These are phyloP conservation scores for Aquilaria malaccensis DNA, from an alignment of 345 rosid species.

Conservation along the genomic window DNA sequence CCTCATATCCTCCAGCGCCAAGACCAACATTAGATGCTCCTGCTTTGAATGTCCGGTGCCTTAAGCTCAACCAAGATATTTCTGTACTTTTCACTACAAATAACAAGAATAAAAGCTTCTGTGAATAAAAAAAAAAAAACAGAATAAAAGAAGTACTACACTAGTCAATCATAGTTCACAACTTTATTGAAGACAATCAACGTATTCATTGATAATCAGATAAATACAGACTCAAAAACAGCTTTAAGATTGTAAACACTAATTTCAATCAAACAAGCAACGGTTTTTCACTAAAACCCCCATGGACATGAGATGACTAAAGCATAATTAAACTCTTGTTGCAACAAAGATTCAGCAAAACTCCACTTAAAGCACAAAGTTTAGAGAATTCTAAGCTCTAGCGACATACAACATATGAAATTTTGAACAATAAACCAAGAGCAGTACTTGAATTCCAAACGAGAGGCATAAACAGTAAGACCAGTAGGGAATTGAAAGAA, in stretches of 20 bases:
- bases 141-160: not conserved
- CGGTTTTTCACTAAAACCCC: not conserved
- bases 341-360: not conserved
- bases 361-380: not conserved
- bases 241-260: not conserved
- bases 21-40: constrained; percentile 56
- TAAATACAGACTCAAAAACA: not conserved
- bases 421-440: not conserved
- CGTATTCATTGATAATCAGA: not conserved
- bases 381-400: not conserved
- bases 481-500: not conserved
- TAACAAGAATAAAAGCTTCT: constrained; percentile 4
- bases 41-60: constrained; percentile 31
- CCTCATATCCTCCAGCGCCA: constrained; percentile 67
- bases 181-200: not conserved
- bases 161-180: not conserved
- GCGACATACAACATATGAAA: not conserved
- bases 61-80: constrained; percentile 27
- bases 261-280: no score
- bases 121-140: not conserved
- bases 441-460: not conserved
- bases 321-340: not conserved
- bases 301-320: not conserved
- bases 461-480: not conserved
- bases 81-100: constrained; percentile 68